Conservation (phyloP, 352 stramenopile genomes). For the Bremia lactucae region DNA sequence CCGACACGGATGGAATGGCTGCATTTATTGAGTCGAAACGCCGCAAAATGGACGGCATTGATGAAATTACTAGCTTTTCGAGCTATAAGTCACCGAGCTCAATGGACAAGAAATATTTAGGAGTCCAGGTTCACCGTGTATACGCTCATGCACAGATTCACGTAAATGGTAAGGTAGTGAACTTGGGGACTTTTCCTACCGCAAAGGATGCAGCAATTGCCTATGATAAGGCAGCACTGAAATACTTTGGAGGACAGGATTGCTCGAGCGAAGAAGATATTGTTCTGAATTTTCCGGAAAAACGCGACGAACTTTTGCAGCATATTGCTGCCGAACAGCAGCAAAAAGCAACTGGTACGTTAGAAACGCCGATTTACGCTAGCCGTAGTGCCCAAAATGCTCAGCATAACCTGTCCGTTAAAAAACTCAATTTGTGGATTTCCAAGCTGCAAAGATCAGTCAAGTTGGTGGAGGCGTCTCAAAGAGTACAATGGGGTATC, state of each 20-base stretch:
- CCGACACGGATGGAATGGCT: conserved; percentile 9
- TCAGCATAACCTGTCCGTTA: conserved; percentile 68
- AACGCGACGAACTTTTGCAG: conserved; percentile 42
- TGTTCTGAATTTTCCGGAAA: conserved; percentile 67
- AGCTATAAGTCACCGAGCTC: conserved; percentile 18
- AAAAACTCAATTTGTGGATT: conserved; percentile 70
- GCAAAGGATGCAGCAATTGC: conserved; percentile 58
- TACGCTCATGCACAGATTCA: conserved; percentile 73
- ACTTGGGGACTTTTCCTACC: conserved; percentile 61
- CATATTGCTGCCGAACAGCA: conserved; percentile 55
- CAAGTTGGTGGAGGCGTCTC: conserved; percentile 67
- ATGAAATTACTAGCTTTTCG: not conserved
- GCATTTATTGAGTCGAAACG: conserved; percentile 18
- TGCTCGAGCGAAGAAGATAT: conserved; percentile 38
- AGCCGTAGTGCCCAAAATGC: conserved; percentile 51
- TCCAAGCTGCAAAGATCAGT: conserved; percentile 56
- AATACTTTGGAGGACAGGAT: conserved; percentile 52
- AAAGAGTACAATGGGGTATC: conserved; percentile 58
- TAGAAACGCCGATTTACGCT: conserved; percentile 19
- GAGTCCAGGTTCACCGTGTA: conserved; percentile 56
- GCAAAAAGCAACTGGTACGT: conserved; percentile 29
- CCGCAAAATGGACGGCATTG: conserved; percentile 19
- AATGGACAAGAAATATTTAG: conserved; percentile 51
- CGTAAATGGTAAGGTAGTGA: conserved; percentile 67
- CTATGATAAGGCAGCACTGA: conserved; percentile 74